Base-by-base conservation (phyloP, 805 yeast genomes). In the Grigorovia jiainica region DNA sequence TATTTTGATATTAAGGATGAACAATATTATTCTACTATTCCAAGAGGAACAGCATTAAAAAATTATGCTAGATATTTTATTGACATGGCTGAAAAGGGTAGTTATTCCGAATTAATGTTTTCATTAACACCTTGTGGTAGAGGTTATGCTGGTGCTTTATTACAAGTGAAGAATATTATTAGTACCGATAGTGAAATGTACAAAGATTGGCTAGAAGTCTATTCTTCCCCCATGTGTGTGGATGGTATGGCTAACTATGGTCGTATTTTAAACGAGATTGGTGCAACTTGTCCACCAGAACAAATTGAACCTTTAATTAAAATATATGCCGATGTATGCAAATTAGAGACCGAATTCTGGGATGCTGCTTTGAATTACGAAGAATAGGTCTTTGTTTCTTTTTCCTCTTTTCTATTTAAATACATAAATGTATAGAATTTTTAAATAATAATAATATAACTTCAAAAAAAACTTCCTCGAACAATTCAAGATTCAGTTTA, bases 121-220 rank as follows among this genome's bases (percentile, higher is more conserved):
- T 84, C 90, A 0, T 59, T 82, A 41, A 73, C 86, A 7, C 92
- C 95, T 1, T 84, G 95, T 58, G 60, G 82, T 38, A 72, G 78
- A 55, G 95, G 94, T 1, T 82, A 82, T 55, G 73, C 72, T 29
- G 68, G 72, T 38, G 87, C 87, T 2, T 74, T 76, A 0, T 34
- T 44, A 2, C 49, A 54, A 5, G 50, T 59, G 17, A 64, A 65
- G 4, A 55, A 66, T 4, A 57, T 63, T 4, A 60, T 64, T 10
- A 51, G 56, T 3, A 58, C 57, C 7, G 31, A 27, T 13, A 45
- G 43, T 7, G 50, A 50, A 21, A 64, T 58, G 20, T 65, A 61
- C 40, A 41, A 43, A 15, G 60, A 68, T 8, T 84, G 95, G 94
- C 54, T 82, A 15, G 67, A 64, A 16, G 80, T 77, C 42, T 85